Evolutionary conservation across 305 asterid genomes (phyloP).

Genomic region (Fraxinus xanthoxyloides): DNA sequence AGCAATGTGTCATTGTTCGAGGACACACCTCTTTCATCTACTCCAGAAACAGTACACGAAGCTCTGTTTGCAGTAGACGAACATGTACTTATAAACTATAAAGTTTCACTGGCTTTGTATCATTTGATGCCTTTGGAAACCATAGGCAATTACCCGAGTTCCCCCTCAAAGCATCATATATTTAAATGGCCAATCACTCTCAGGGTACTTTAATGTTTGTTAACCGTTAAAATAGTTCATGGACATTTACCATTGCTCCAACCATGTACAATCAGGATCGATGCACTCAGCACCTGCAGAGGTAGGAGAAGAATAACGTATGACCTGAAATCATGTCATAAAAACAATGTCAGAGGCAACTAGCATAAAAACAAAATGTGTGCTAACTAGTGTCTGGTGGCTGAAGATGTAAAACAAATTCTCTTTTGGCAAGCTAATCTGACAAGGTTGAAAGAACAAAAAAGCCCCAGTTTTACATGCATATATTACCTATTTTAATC

Average conservation of each 20-base stretch:
- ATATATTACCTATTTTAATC: not conserved
- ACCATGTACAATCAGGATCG: conserved; percentile 88
- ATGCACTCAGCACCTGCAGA: conserved; percentile 98
- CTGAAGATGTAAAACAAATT: conserved; percentile 4
- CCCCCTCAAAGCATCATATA: conserved; percentile 11
- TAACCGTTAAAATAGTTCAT: not conserved
- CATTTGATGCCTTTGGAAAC: not conserved
- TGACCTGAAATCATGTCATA: conserved; percentile 60
- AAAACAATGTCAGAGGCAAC: conserved; percentile 29
- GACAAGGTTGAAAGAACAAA: too few relatives aligned
- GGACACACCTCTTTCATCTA: not conserved
- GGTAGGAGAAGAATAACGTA: conserved; percentile 71
- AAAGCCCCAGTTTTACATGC: not conserved
- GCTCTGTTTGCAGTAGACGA: not conserved
- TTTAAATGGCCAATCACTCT: not conserved
- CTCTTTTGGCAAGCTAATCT: not conserved
- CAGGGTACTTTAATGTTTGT: not conserved
- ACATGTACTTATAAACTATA: not conserved
- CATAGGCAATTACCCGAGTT: conserved; percentile 1
- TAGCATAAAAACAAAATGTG: conserved; percentile 5
- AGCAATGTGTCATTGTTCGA: not conserved
- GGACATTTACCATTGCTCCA: conserved; percentile 81
- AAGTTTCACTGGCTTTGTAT: conserved; percentile 5
- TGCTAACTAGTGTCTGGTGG: conserved; percentile 15
- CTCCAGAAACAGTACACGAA: not conserved